A percentile compares a stretch with the other conserved stretches of the same genome.
phyloP scores from a whole-genome alignment of 345 rosid species.

The Ailanthus altissimus region DNA sequence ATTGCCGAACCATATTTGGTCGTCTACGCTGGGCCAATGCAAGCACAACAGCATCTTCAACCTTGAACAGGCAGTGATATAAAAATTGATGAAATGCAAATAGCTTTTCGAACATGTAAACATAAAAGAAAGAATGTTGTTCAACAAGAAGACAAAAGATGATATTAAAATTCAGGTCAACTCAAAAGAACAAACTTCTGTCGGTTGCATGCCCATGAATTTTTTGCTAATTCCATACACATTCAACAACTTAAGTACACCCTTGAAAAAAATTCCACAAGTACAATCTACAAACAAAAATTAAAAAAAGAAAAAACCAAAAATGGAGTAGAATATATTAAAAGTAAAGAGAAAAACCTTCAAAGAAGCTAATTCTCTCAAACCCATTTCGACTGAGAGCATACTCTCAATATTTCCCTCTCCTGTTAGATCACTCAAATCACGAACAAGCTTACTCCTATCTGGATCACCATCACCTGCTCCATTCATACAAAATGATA shows the following conservation, averaged over 20 bases:
- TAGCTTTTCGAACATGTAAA: not conserved
- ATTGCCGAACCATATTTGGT: slow-evolving; percentile 54
- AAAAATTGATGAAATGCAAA: not conserved
- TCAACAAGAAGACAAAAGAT: not conserved
- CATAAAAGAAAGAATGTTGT: not conserved
- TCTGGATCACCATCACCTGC: slow-evolving; percentile 57
- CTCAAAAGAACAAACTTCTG: not conserved
- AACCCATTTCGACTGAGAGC: slow-evolving; percentile 98
- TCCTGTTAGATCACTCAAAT: slow-evolving; percentile 76
- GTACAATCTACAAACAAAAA: not conserved
- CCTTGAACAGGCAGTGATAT: slow-evolving; percentile 39
- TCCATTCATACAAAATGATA: slow-evolving; percentile 22
- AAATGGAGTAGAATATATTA: slow-evolving; percentile 1
- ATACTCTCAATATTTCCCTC: slow-evolving; percentile 99
- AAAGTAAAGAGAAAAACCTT: slow-evolving; percentile 51
- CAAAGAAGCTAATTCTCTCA: slow-evolving; percentile 84
- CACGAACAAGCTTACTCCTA: slow-evolving; percentile 52
- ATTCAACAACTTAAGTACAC: slow-evolving; percentile 8
- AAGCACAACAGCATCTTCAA: slow-evolving; percentile 88
- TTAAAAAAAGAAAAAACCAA: slow-evolving; percentile 3
- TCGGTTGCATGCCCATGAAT: not conserved
- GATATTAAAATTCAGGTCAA: not conserved
- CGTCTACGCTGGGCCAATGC: slow-evolving; percentile 63
- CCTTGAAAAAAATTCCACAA: not conserved
- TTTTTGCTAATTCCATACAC: not conserved